phyloP scores from a whole-genome alignment of 352 stramenopile genomes.

The Globisporangium spiculum region DNA sequence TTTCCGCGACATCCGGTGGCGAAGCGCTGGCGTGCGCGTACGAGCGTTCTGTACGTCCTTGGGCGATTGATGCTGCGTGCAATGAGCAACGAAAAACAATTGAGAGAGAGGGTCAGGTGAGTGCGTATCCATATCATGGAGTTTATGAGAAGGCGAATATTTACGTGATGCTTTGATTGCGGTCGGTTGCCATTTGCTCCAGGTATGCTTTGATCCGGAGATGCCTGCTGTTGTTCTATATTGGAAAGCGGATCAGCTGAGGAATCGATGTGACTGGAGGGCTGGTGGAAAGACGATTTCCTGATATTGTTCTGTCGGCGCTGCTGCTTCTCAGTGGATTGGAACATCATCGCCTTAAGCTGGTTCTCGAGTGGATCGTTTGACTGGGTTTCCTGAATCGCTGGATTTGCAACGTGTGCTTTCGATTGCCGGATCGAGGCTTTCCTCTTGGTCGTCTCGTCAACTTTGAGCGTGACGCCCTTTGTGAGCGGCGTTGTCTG shows the following conservation, averaged over 20 bases:
- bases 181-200: background rate
- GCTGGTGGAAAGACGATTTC: background rate
- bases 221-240: background rate
- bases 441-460: slow-evolving; percentile 13
- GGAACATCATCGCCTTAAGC: slow-evolving; percentile 13
- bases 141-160: background rate
- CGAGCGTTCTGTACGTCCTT: slow-evolving; percentile 32
- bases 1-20: slow-evolving; percentile 26
- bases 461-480: slow-evolving; percentile 38
- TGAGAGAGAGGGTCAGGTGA: background rate
- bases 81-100: background rate
- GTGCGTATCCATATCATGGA: background rate
- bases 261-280: background rate
- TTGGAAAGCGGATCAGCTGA: background rate
- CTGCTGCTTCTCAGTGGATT: slow-evolving; percentile 2
- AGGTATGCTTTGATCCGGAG: slow-evolving; percentile 1
- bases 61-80: slow-evolving; percentile 22
- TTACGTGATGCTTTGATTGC: slow-evolving; percentile 7
- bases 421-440: background rate
- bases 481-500: slow-evolving; percentile 41
- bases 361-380: slow-evolving; percentile 21
- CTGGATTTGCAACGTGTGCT: background rate
- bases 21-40: slow-evolving; percentile 35
- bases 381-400: slow-evolving; percentile 8
- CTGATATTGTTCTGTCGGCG: background rate